Conservation (phyloP, 768 basidiomycete species). For the Boletus vinaceobasis region DNA sequence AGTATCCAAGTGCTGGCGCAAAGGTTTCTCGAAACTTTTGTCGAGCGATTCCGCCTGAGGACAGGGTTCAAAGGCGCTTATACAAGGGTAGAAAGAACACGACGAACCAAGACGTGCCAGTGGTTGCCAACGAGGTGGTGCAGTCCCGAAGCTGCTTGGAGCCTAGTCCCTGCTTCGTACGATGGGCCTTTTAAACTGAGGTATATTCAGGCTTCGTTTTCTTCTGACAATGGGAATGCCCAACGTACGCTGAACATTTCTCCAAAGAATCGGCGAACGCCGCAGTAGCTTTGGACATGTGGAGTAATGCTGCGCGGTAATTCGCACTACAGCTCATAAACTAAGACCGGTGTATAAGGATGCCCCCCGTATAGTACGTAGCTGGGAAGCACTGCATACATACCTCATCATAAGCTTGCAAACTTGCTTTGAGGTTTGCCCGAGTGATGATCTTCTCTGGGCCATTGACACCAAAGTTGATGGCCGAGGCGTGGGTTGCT, state of each 20-base stretch:
- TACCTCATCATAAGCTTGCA: conserved; percentile 81
- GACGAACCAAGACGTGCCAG: conserved; percentile 82
- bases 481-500: conserved; percentile 69
- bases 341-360: conserved; percentile 40
- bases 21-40: conserved; percentile 83
- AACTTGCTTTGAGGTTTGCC: conserved; percentile 68
- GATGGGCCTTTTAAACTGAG: conserved; percentile 71
- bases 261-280: conserved; percentile 85
- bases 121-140: conserved; percentile 92
- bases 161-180: conserved; percentile 75
- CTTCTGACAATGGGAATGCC: neutral
- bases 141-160: conserved; percentile 84
- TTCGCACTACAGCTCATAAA: conserved; percentile 71
- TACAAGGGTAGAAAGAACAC: conserved; percentile 4
- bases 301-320: conserved; percentile 78
- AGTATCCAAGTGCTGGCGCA: conserved; percentile 78
- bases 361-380: neutral
- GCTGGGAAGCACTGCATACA: conserved; percentile 25
- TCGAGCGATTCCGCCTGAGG: conserved; percentile 78
- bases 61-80: conserved; percentile 4
- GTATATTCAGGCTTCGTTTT: neutral
- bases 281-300: conserved; percentile 80
- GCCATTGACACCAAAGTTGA: conserved; percentile 72
- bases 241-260: conserved; percentile 70
- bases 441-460: conserved; percentile 82